Base-by-base conservation (phyloP, 169 alveolate species). In the Plasmodium gallinaceum region DNA sequence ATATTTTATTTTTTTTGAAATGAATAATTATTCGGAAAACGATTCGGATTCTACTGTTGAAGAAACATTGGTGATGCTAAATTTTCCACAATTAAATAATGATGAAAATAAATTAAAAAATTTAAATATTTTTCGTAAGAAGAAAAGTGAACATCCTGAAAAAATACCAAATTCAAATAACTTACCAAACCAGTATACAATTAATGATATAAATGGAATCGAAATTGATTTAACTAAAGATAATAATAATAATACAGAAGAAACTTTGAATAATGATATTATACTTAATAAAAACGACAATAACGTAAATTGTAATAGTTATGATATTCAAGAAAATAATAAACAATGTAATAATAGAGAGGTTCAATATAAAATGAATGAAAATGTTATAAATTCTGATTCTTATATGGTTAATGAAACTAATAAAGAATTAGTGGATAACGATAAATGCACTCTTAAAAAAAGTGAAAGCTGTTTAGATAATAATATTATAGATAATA, bases 11-110 rank as follows among this genome's bases (percentile, higher is more conserved):
- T 32, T 32, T 32, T 32, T 2, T 32, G 4, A 32, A 32, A 32
- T 32, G 39, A 32, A 32, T 32, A 32, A 32, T 32, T 66, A 52
- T 16, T 22, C 65, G 16, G 89, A 80, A 43, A 46, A 39, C 20
- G 37, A 66, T 43, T 80, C 90, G 24, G 90, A 80, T 74, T 65
- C 80, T 37, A 80, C 90, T 46, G 52, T 80, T 7, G 90, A 80
- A 48, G 90, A 80, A 80, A 80, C 90, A 16, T 61, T 80, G 70
- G 72, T 80, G 16, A 80, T 80, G 90, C 71, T 80, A 80, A 80
- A 80, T 60, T 60, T 80, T 5, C 90, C 83, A 7, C 80, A 65
- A 45, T 22, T 80, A 52, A 80, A 52, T 46, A 52, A 42, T 45
- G 80, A 66, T 51, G 80, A 80, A 26, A 54, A 71, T 7, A 80